Base-by-base conservation (phyloP, 768 basidiomycete species). In the Tricholoma furcatifolium region DNA sequence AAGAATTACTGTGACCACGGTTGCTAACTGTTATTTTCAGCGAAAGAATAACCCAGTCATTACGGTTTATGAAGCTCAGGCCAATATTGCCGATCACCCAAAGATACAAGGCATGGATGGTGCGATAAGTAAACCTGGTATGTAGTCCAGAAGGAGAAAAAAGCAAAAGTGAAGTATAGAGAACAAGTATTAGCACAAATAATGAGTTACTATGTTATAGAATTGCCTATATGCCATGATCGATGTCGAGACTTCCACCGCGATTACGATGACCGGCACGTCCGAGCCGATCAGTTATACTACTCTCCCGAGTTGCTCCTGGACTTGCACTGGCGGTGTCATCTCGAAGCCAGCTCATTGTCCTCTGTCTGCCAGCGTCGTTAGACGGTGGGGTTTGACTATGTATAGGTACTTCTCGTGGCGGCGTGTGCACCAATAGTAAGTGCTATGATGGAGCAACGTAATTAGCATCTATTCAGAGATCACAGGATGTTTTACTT, bases 1-100 rank as follows among this genome's bases (percentile, higher is more conserved):
- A 40, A 50, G 41, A 23, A 30, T 43, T 52, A 8, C 39, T 31
- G 21, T 45, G 21, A 15, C 36, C 32, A 15, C 30, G 21, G 53
- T 21, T 41, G 58, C 40, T 46, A 50, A n/a, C 18, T 47, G 38
- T 17, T 17, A 38, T 48, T 36, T 49, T 12, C 60, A 95, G 91
- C 79, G 87, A 39, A 93, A 89, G 62, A 74, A 74, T 45, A 81
- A 85, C 54, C 91, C 93, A 1, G 78, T 91, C 35, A 80, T 95
- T 50, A 87, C 92, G 0, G 84, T 96, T 11, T 97, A 96, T 61
- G 94, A 97, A 68, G 71, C 88, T 0, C 87, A 89, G 58, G 89
- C 94, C 8, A 93, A 93, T 58, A 73, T 88, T 27, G 88, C 91
- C 1, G 94, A 96, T 65, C 94, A 96, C 59, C 78, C 84, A 55